These are phyloP conservation scores for Amaranthus cruentus DNA, from an alignment of 148 eudicot genomes.

Conservation along the genomic window DNA sequence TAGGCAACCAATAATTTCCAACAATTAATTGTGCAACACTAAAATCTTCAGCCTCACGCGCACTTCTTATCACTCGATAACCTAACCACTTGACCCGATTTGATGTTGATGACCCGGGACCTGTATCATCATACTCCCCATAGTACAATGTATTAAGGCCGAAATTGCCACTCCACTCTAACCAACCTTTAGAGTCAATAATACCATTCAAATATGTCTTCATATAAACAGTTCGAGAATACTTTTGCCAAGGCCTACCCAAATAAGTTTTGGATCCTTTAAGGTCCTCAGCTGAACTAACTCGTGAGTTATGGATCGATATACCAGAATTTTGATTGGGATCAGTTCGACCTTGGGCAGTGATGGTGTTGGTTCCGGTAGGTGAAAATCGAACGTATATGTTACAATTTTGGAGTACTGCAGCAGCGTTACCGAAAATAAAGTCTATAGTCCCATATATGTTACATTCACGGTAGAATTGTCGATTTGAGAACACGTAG, in stretches of 20 bases:
- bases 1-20: constrained; percentile 62
- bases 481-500: constrained; percentile 58
- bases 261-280: constrained; percentile 45
- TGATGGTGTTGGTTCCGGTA: constrained; percentile 44
- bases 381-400: constrained; percentile 49
- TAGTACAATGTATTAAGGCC: constrained; percentile 68
- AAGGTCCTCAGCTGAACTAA: constrained; percentile 44
- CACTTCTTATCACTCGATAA: constrained; percentile 53
- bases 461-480: constrained; percentile 62
- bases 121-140: constrained; percentile 70
- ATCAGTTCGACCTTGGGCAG: constrained; percentile 75
- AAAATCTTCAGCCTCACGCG: constrained; percentile 42
- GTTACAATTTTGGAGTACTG: constrained; percentile 67
- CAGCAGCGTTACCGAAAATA: constrained; percentile 77
- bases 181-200: constrained; percentile 63
- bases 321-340: constrained; percentile 85
- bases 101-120: constrained; percentile 55
- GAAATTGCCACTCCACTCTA: constrained; percentile 65
- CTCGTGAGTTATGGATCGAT: constrained; percentile 46
- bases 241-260: constrained; percentile 70
- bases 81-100: constrained; percentile 72
- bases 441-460: constrained; percentile 72
- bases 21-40: constrained; percentile 38
- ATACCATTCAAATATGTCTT: constrained; percentile 47
- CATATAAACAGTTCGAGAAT: constrained; percentile 64